phyloP scores from a whole-genome alignment of 108 stramenopile species.

The Cyclostephanos tholiformis region DNA sequence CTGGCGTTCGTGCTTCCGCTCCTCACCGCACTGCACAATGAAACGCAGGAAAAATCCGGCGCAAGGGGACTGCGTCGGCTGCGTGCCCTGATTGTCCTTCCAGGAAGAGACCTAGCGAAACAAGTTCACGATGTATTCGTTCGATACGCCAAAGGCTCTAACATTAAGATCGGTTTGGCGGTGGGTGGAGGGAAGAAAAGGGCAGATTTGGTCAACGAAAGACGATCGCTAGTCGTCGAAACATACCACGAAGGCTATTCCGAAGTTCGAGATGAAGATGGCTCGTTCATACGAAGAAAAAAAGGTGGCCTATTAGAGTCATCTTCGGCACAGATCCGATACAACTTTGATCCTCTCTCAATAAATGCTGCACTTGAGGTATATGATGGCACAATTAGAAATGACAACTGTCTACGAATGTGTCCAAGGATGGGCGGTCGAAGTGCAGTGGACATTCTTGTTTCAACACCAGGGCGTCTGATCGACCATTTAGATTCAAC shows the following conservation, averaged over 20 bases:
- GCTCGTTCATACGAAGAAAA: slow-evolving; percentile 28
- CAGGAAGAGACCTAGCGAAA: slow-evolving; percentile 89
- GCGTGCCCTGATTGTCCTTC: slow-evolving; percentile 91
- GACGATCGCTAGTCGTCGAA: slow-evolving; percentile 47
- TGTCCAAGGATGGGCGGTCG: slow-evolving; percentile 37
- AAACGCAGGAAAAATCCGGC: not conserved
- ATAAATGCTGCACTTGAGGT: slow-evolving; percentile 39
- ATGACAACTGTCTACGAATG: slow-evolving; percentile 32
- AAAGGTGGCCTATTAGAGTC: slow-evolving; percentile 38
- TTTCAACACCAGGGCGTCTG: slow-evolving; percentile 94
- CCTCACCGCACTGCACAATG: slow-evolving; percentile 67
- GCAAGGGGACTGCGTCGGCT: slow-evolving; percentile 67
- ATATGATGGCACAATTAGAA: slow-evolving; percentile 41
- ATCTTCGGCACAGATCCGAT: slow-evolving; percentile 38
- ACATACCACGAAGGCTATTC: slow-evolving; percentile 34
- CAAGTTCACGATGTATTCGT: slow-evolving; percentile 91
- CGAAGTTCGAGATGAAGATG: slow-evolving; percentile 34
- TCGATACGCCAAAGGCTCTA: slow-evolving; percentile 72
- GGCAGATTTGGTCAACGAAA: slow-evolving; percentile 45
- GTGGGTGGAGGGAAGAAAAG: slow-evolving; percentile 68
- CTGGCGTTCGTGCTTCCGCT: slow-evolving; percentile 86
- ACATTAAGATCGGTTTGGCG: slow-evolving; percentile 85
- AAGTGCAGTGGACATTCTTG: slow-evolving; percentile 88
- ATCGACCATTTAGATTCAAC: slow-evolving; percentile 92
- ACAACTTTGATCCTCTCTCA: slow-evolving; percentile 43